Percentiles rank a stretch among this genome's conserved stretches.
phyloP scores from a whole-genome alignment of 2,329 filamentous ascomycete genomes.

The Cytospora paraplurivora region DNA sequence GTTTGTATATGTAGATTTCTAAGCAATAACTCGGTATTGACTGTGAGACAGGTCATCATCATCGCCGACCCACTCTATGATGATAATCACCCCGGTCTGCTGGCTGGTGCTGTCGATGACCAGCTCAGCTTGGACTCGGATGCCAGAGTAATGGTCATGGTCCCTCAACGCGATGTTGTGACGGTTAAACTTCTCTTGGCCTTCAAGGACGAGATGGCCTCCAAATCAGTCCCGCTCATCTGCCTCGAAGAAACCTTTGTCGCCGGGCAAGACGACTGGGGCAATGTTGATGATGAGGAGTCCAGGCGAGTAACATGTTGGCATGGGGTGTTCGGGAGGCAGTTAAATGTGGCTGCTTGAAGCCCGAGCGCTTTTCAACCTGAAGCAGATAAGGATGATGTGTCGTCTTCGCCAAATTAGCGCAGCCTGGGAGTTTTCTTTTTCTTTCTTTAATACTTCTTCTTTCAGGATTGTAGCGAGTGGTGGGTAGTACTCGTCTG shows the following conservation, averaged over 20 bases:
- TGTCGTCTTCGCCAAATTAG: too few species aligned
- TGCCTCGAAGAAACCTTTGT: conserved; percentile 63
- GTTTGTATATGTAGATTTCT: conserved; percentile 37
- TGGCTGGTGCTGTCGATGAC: conserved; percentile 68
- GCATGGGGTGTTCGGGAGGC: conserved; percentile 62
- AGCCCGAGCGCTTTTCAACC: too few species aligned
- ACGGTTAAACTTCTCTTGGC: conserved; percentile 61
- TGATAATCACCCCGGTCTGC: conserved; percentile 73
- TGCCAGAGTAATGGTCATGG: conserved; percentile 74
- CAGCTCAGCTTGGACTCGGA: conserved; percentile 62
- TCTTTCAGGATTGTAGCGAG: background rate
- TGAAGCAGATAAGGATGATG: too few species aligned
- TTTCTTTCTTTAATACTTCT: too few species aligned
- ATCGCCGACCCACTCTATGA: conserved; percentile 89
- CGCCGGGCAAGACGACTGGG: conserved; percentile 74
- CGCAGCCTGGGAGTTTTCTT: too few species aligned
- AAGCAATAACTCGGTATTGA: conserved; percentile 23
- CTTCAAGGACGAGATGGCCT: conserved; percentile 64
- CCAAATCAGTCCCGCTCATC: conserved; percentile 50
- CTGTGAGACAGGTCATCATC: conserved; percentile 65
- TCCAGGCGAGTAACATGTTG: conserved; percentile 60
- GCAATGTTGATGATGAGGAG: conserved; percentile 49
- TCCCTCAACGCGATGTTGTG: conserved; percentile 75
- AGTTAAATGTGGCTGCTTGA: background rate
- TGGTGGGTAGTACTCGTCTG: background rate